A percentile compares a stretch with the other conserved stretches of the same genome.
phyloP scores from a whole-genome alignment of 2,329 filamentous ascomycete genomes.

The Fusarium vanettenii region DNA sequence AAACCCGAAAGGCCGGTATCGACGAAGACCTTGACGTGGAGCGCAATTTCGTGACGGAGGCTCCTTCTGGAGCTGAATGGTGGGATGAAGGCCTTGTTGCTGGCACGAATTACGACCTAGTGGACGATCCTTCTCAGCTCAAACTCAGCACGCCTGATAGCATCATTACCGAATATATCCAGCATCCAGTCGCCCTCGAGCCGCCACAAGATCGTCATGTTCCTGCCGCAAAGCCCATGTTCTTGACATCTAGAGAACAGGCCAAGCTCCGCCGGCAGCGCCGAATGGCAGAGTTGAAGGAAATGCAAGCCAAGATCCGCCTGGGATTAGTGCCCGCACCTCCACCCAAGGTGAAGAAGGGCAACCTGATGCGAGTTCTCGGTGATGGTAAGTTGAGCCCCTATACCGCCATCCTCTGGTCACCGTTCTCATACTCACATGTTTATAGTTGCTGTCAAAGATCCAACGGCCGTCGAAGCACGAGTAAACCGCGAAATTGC shows the following conservation, averaged over 20 bases:
- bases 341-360: constrained; percentile 95
- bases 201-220: constrained; percentile 89
- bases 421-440: constrained; percentile 30
- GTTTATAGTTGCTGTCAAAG: constrained; percentile 75
- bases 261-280: constrained; percentile 90
- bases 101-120: constrained; percentile 77
- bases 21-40: constrained; percentile 92
- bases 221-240: constrained; percentile 87
- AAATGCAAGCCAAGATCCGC: constrained; percentile 95
- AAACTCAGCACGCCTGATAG: constrained; percentile 84
- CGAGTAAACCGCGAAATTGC: constrained; percentile 93
- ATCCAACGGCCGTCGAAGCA: constrained; percentile 96
- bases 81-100: constrained; percentile 92
- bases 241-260: constrained; percentile 89
- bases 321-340: constrained; percentile 90
- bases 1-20: constrained; percentile 89
- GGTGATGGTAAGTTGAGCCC: constrained; percentile 73
- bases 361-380: constrained; percentile 96
- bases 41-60: constrained; percentile 86
- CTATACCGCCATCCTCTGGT: background rate
- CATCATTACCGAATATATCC: constrained; percentile 90
- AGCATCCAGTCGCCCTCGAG: constrained; percentile 91
- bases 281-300: constrained; percentile 92
- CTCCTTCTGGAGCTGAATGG: constrained; percentile 93
- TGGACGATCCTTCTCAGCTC: constrained; percentile 72